Evolutionary conservation across 768 basidiomycete species (phyloP).

Genomic region (Mrakia blollopis): DNA sequence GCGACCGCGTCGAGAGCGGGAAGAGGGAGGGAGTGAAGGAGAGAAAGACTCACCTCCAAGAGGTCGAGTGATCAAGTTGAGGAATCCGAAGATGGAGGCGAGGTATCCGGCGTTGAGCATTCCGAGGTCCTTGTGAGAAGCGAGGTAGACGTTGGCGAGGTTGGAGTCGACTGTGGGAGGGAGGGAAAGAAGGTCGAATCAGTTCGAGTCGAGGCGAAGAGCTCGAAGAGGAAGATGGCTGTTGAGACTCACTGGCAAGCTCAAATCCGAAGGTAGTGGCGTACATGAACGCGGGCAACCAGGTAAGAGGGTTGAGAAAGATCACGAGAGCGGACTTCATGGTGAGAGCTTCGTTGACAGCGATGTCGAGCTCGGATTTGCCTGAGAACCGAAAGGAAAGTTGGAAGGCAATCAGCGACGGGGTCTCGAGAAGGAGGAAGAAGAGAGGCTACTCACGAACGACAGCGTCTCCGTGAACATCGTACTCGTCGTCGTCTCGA

Average conservation of each 20-base stretch:
- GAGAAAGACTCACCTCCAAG: constrained; percentile 50
- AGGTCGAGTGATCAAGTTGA: constrained; percentile 55
- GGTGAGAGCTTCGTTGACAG: constrained; percentile 52
- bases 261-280: constrained; percentile 58
- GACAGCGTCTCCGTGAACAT: constrained; percentile 9
- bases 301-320: constrained; percentile 50
- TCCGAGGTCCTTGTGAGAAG: constrained; percentile 47
- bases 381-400: too few relatives aligned
- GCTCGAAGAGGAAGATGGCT: not conserved
- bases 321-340: constrained; percentile 43
- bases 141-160: constrained; percentile 51
- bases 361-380: constrained; percentile 46
- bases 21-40: constrained; percentile 45
- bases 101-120: constrained; percentile 55
- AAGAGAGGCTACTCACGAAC: not conserved
- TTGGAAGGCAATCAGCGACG: too few relatives aligned
- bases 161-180: constrained; percentile 49
- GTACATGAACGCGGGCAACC: constrained; percentile 56
- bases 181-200: not conserved
- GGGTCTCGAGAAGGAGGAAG: too few relatives aligned
- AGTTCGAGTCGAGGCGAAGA: not conserved
- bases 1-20: not conserved
- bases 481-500: constrained; percentile 29
- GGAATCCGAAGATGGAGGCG: constrained; percentile 43
- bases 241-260: constrained; percentile 43